Base-by-base conservation (phyloP, 164 flowering plant genomes). In the Macadamia tetraphylla region DNA sequence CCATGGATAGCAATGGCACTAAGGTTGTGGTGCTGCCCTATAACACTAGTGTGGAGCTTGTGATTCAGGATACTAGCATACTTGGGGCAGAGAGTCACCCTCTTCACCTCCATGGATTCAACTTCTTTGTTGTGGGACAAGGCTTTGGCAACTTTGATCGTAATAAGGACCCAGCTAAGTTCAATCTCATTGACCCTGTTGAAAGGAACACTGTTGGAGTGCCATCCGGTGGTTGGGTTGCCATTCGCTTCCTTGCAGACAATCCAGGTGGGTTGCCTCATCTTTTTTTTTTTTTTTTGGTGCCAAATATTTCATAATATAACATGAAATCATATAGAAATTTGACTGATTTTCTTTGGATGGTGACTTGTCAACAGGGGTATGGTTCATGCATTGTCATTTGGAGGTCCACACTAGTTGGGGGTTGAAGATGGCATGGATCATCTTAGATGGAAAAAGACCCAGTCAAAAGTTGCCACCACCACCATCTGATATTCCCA, bases 361-460 rank as follows among this genome's bases (percentile, higher is more conserved):
- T 35, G 40, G 5, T 35, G 3, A 35, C 40, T 5, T 35, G 40
- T 35, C 40, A 35, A 35, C 40, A 13, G 86, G 90, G 18, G 89
- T 79, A 6, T 84, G 89, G 89, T 86, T 81, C 69, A 64, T 86
- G 15, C 87, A 85, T 56, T 85, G 89, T 40, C 89, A 85, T 56
- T 74, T 85, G 13, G 89, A 85, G 60, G 81, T 60, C 18, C 89
- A 85, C 59, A 77, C 83, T 0, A 58, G 82, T 6, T 86, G 89
- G 89, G 89, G 89, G 6, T 67, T 86, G 6, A 82, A 82, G 23
- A 80, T 60, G 79, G 89, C 61, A 0, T 75, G 81, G n/a, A 52
- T 84, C 1, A 86, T 84, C 12, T 5, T 62, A 58, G 65, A 78
- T 73, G 87, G 89, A 6, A 58, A 61, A 1, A 56, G 59, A 1